Conservation (phyloP, 352 stramenopile species). For the Phytophthora cactorum region DNA sequence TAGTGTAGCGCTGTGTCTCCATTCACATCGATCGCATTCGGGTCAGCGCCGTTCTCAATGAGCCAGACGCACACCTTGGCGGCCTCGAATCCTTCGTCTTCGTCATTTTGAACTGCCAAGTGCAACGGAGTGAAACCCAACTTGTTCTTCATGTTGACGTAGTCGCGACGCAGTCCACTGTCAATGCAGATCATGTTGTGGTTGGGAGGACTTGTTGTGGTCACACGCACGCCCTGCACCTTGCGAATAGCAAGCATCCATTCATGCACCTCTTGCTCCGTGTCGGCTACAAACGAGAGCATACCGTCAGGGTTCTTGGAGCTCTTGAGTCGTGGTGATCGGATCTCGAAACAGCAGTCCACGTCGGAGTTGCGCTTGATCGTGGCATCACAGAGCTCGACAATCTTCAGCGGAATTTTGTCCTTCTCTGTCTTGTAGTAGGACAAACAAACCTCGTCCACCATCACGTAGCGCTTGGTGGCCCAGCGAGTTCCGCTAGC, state of each 20-base stretch:
- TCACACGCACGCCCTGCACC: constrained; percentile 81
- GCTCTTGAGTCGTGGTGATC: constrained; percentile 84
- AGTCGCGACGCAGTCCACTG: constrained; percentile 73
- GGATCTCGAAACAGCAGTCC: constrained; percentile 88
- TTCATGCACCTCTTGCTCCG: constrained; percentile 84
- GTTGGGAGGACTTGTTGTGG: constrained; percentile 70
- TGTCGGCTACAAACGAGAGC: constrained; percentile 86
- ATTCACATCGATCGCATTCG: constrained; percentile 78
- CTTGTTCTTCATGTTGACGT: constrained; percentile 91
- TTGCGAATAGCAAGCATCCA: constrained; percentile 90
- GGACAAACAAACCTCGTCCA: constrained; percentile 84
- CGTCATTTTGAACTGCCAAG: constrained; percentile 85
- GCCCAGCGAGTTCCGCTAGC: constrained; percentile 83
- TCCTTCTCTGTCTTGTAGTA: constrained; percentile 90
- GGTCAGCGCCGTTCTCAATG: constrained; percentile 85
- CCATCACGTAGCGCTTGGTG: constrained; percentile 88
- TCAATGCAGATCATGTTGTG: constrained; percentile 93
- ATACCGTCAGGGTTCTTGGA: constrained; percentile 83
- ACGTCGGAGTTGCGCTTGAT: constrained; percentile 86
- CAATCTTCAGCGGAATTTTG: constrained; percentile 84
- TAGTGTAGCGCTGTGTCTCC: constrained; percentile 90
- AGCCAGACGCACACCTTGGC: constrained; percentile 89
- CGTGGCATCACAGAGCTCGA: constrained; percentile 81
- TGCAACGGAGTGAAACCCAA: constrained; percentile 81
- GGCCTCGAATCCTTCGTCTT: constrained; percentile 90